Conservation (phyloP, 2,329 filamentous ascomycete species). For the Xylariaceae sp. region DNA sequence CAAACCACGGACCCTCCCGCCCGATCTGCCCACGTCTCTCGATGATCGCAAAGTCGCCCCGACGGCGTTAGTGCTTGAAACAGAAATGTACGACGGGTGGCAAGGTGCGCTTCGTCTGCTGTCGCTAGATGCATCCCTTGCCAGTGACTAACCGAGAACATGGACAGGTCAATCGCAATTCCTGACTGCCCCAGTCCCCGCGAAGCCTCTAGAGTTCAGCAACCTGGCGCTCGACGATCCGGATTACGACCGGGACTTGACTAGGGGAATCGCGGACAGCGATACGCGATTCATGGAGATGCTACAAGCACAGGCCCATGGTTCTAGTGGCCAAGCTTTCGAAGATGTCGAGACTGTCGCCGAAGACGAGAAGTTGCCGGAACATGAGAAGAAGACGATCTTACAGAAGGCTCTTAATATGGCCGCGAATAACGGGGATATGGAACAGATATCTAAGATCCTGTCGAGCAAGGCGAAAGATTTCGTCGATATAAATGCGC, state of each 20-base stretch:
- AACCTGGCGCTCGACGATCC: constrained; percentile 78
- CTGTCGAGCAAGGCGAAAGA: constrained; percentile 66
- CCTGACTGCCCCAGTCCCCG: constrained; percentile 76
- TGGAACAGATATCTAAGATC: constrained; percentile 71
- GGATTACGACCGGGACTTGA: constrained; percentile 62
- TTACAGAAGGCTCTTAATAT: constrained; percentile 88
- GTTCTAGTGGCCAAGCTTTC: constrained; percentile 66
- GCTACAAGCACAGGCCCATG: constrained; percentile 88
- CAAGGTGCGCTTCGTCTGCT: constrained; percentile 57
- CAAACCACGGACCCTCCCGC: constrained; percentile 57
- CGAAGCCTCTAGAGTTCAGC: constrained; percentile 76
- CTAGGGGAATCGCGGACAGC: constrained; percentile 61
- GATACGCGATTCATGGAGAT: constrained; percentile 90
- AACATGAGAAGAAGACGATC: constrained; percentile 70
- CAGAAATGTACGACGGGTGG: constrained; percentile 98
- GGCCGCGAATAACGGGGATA: constrained; percentile 94
- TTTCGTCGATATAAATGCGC: constrained; percentile 77
- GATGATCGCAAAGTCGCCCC: constrained; percentile 75
- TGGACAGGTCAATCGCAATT: constrained; percentile 85
- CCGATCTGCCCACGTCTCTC: constrained; percentile 84
- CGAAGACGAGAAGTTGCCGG: constrained; percentile 65
- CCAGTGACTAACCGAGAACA: constrained; percentile 19
- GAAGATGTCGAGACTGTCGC: constrained; percentile 78
- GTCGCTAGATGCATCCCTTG: constrained; percentile 11
- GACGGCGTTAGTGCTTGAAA: constrained; percentile 67